Evolutionary conservation across 495 filamentous ascomycete species (phyloP), one percentile per base, ranked within the genome.

Genomic region (Talaromyces stipitatus): DNA sequence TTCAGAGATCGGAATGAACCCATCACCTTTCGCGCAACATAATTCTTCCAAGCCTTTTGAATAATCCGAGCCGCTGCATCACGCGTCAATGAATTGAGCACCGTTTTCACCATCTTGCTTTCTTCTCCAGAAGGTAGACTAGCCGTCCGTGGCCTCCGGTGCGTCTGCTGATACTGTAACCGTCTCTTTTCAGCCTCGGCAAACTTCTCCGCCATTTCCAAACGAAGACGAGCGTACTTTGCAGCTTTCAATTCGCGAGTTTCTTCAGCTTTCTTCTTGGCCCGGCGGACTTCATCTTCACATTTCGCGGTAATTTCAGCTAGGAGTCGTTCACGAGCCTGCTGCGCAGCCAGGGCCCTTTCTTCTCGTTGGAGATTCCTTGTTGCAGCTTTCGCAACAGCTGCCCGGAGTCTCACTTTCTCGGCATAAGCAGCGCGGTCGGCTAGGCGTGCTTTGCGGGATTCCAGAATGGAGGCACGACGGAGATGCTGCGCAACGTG

Each of bases 361-460:
- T 94, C 90, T 69, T 97, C 90, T 60, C 84, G 82, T 23, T 76
- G 73, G 12, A 77, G 43, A 66, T 85, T 84, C 36, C 82, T 80
- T 16, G 84, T 84, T 12, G 84, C 82, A 33, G 88, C 87, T 77
- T 91, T 96, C 28, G 86, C 87, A 54, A 90, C 70, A n/a, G 90
- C 90, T 45, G 89, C 94, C 55, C 88, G 87, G 54, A 94, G 74
- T 56, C 94, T 89, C n/a, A 98, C 94, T 74, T 96, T 92, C 69
- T 98, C 94, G 48, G 91, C 94, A 73, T 98, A 91, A 43, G 90
- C 89, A 10, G 92, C 95, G 43, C 92, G 83, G 68, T 96, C 94
- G 54, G 95, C 94, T 24, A 97, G 81, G 47, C 92, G 85, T 6
- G 91, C 94, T 69, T 96, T 97, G 38, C 94, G 89, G 63, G 82